phyloP scores from a whole-genome alignment of 2,329 filamentous ascomycete genomes.

The Myotisia sp. region DNA sequence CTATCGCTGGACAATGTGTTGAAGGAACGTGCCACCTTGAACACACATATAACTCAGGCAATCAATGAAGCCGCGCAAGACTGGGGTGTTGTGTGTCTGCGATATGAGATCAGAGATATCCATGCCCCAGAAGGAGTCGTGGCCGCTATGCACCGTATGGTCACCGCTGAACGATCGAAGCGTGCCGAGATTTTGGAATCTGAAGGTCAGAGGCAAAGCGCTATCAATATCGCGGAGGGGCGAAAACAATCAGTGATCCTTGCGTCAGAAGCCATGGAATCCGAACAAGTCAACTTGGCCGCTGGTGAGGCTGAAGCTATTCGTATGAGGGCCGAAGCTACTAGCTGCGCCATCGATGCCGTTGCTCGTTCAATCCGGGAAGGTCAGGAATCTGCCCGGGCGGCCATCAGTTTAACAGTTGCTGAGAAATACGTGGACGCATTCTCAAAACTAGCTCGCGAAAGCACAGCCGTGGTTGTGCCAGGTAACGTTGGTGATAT shows the following conservation, averaged over 20 bases:
- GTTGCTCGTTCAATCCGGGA: constrained; percentile 62
- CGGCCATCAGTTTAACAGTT: constrained; percentile 71
- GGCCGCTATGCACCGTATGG: constrained; percentile 94
- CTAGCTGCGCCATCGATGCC: constrained; percentile 73
- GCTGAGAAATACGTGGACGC: constrained; percentile 98
- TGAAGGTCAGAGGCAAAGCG: constrained; percentile 89
- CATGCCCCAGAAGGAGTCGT: constrained; percentile 89
- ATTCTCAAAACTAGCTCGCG: constrained; percentile 80
- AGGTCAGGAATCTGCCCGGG: constrained; percentile 61
- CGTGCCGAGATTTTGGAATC: constrained; percentile 94
- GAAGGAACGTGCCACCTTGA: constrained; percentile 89
- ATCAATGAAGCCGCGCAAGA: constrained; percentile 97
- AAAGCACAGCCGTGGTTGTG: constrained; percentile 89
- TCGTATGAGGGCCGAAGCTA: constrained; percentile 67
- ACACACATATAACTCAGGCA: constrained; percentile 95
- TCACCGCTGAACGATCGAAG: constrained; percentile 93
- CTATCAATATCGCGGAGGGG: constrained; percentile 98
- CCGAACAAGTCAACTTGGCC: constrained; percentile 87
- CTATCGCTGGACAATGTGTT: constrained; percentile 92
- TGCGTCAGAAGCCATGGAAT: constrained; percentile 76
- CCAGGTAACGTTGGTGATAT: constrained; percentile 96
- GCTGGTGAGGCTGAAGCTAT: constrained; percentile 92
- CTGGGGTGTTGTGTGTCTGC: constrained; percentile 90
- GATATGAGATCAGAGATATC: constrained; percentile 97
- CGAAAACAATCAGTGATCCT: constrained; percentile 94